A percentile compares a stretch with the other conserved stretches of the same genome.
These are phyloP conservation scores for Apiospora malaysiana DNA, from an alignment of 2,329 filamentous ascomycete species.

Conservation along the genomic window DNA sequence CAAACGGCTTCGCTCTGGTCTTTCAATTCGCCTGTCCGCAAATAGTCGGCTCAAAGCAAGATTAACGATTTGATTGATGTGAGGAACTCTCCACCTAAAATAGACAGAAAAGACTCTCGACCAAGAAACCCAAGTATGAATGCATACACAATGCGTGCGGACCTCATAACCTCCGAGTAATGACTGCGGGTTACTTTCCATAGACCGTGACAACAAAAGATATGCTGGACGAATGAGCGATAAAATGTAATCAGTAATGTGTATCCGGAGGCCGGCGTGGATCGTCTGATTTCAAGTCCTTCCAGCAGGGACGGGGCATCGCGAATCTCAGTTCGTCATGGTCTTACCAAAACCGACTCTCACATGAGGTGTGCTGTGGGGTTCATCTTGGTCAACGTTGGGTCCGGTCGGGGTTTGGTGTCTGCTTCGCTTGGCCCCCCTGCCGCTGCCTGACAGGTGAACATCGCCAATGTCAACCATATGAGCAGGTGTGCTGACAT, in stretches of 20 bases:
- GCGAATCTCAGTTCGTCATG: slow-evolving; percentile 8
- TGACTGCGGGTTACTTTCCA: not conserved
- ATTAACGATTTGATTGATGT: not conserved
- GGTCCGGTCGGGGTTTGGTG: slow-evolving; percentile 53
- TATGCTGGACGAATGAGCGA: not conserved
- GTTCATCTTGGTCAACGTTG: slow-evolving; percentile 53
- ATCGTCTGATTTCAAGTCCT: not conserved
- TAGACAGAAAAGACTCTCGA: slow-evolving; percentile 1
- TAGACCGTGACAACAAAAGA: not conserved
- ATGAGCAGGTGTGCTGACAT: slow-evolving; percentile 27
- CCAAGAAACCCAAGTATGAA: not conserved
- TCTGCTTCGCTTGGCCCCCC: slow-evolving; percentile 51
- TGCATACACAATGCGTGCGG: not conserved
- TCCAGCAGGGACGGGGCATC: not conserved
- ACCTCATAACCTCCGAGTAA: not conserved
- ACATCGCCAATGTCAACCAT: slow-evolving; percentile 23
- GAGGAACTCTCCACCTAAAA: not conserved
- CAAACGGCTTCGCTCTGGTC: not conserved
- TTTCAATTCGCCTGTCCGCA: not conserved
- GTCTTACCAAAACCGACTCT: slow-evolving; percentile 30
- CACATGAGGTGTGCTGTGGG: slow-evolving; percentile 43
- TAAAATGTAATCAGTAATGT: not conserved
- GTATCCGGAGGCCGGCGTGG: not conserved
- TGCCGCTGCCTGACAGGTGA: slow-evolving; percentile 35
- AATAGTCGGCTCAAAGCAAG: not conserved